Evolutionary conservation across 352 stramenopile species (phyloP).

Genomic region (Globisporangium orthogonon): DNA sequence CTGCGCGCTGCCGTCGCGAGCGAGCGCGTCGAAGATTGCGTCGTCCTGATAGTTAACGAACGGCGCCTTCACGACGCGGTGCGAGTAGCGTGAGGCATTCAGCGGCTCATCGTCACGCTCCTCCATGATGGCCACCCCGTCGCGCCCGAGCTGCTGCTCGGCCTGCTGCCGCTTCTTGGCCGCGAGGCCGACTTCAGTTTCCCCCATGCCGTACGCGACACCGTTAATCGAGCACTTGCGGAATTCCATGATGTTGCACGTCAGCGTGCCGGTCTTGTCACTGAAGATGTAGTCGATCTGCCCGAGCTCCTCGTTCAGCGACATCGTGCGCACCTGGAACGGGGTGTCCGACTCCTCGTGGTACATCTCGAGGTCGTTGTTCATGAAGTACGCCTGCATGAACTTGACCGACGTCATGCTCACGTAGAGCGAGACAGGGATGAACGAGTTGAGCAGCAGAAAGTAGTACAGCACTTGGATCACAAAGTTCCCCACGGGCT

Average conservation of each 20-base stretch:
- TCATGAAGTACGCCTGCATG: slow-evolving; percentile 90
- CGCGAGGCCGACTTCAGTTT: slow-evolving; percentile 80
- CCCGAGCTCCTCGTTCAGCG: slow-evolving; percentile 91
- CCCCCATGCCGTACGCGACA: slow-evolving; percentile 87
- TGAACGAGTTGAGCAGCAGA: slow-evolving; percentile 91
- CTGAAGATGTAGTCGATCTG: slow-evolving; percentile 93
- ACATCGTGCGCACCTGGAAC: slow-evolving; percentile 89
- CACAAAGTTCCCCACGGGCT: slow-evolving; percentile 70
- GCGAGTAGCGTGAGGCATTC: slow-evolving; percentile 15
- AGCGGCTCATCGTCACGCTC: slow-evolving; percentile 30
- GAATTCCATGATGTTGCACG: slow-evolving; percentile 96
- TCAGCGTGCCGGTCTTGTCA: slow-evolving; percentile 95
- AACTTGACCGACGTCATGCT: slow-evolving; percentile 92
- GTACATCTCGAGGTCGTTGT: slow-evolving; percentile 90
- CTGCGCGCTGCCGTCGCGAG: slow-evolving; percentile 32
- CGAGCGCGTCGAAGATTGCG: slow-evolving; percentile 53
- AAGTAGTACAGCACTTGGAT: slow-evolving; percentile 93
- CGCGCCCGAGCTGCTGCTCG: slow-evolving; percentile 16
- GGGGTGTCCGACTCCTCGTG: slow-evolving; percentile 92
- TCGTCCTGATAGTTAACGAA: slow-evolving; percentile 89
- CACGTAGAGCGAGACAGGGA: slow-evolving; percentile 94
- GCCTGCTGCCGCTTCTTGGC: slow-evolving; percentile 56
- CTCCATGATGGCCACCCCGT: slow-evolving; percentile 20
- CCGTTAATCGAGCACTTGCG: slow-evolving; percentile 94
- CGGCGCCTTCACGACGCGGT: slow-evolving; percentile 61